phyloP scores from a whole-genome alignment of 768 basidiomycete species.

The Tricholoma hemisulphureum region DNA sequence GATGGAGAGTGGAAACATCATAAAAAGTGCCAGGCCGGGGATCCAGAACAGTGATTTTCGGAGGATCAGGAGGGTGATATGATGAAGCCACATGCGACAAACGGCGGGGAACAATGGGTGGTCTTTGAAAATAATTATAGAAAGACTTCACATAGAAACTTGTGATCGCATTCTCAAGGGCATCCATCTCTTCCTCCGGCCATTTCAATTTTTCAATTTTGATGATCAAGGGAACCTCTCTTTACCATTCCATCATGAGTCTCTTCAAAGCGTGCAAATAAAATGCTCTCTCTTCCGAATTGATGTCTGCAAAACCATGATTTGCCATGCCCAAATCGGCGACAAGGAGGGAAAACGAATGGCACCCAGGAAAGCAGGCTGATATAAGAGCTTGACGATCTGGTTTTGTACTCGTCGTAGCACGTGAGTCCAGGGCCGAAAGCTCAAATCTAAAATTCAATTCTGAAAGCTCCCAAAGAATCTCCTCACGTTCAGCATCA shows the following conservation, averaged over 20 bases:
- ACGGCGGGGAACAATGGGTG: neutral
- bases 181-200: neutral
- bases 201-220: neutral
- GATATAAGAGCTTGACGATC: neutral
- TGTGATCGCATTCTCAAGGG: neutral
- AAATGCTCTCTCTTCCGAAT: neutral
- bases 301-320: slow-evolving; percentile 5
- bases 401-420: neutral
- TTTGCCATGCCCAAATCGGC: slow-evolving; percentile 3
- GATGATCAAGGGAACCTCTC: neutral
- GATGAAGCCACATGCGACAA: neutral
- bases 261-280: neutral
- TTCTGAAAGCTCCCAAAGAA: slow-evolving; percentile 20
- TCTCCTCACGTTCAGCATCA: slow-evolving; percentile 4
- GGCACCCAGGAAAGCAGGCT: neutral
- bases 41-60: neutral
- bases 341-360: neutral
- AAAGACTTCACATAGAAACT: neutral
- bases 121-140: neutral
- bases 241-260: neutral
- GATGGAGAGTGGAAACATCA: neutral
- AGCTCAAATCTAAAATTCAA: slow-evolving; percentile 20
- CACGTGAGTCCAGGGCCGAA: slow-evolving; percentile 15
- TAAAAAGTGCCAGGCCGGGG: neutral
- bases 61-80: neutral